Evolutionary conservation across 2,329 filamentous ascomycete genomes (phyloP), one percentile per base, ranked within the genome.

Genomic region (Botrytis galanthina): DNA sequence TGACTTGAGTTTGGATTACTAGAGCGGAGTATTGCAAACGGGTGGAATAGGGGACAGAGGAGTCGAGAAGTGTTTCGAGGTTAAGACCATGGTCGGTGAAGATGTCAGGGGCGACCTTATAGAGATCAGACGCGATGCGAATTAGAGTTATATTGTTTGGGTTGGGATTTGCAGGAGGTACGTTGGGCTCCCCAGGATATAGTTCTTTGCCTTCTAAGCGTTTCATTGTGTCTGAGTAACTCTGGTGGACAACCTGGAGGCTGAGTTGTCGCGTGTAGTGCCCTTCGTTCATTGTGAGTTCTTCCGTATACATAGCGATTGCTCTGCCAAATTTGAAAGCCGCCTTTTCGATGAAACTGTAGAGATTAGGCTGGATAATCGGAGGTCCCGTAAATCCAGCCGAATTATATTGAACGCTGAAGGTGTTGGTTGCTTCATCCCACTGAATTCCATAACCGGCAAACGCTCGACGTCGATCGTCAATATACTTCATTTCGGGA

Each of bases 401-500:
- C 0, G 62, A 51, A 60, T 78, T 73, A 57, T 79, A 80, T 32
- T 67, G 74, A 2, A 79, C 78, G 35, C 72, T 73, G 4, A 74
- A 69, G 42, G 72, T 66, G 8, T 71, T 67, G 20, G 48, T 67
- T 0, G 44, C 14, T 5, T 35, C 10, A 20, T 68, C 60, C 8
- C 20, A 8, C 3, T 42, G 2, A 42, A 69, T 69, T 42, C 66
- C 66, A 69, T 69, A 57, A 10, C n/a, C n/a, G 18, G 39, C 4
- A 54, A 26, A 29, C 1, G 66, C 66, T n/a, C 18, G 18, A 4
- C 6, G 20, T 62, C 61, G 60, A 12, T 74, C 75, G 0, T 71
- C 39, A 4, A 78, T 73, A 67, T 78, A 79, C 62, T 77, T 78
- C 48, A 78, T 79, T 54, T 80, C 79, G 32, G 79, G 79, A 61